These are phyloP conservation scores for Tolypocladium nubicola DNA, from an alignment of 2,329 filamentous ascomycete species.

Conservation along the genomic window DNA sequence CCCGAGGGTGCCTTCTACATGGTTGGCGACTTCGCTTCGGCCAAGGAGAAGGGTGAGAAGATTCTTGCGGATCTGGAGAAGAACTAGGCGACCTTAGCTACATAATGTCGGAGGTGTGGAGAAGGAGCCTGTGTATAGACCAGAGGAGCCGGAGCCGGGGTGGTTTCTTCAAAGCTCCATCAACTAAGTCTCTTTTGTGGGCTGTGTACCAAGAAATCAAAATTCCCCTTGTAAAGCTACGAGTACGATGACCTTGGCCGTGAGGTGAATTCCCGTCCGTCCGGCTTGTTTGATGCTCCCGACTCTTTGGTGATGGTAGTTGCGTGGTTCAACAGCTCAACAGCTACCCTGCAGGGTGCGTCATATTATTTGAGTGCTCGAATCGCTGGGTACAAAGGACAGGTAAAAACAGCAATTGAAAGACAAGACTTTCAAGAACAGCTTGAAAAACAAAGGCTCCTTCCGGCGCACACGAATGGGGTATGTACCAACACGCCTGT, in stretches of 20 bases:
- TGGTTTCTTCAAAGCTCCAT: constrained; percentile 42
- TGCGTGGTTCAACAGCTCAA: not conserved
- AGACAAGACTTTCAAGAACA: no score
- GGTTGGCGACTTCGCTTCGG: constrained; percentile 92
- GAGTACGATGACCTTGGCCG: not conserved
- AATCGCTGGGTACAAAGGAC: not conserved
- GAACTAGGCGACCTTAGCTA: constrained; percentile 32
- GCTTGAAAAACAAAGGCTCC: not conserved
- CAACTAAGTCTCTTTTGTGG: constrained; percentile 44
- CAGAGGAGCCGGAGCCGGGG: constrained; percentile 39
- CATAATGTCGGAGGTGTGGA: constrained; percentile 23
- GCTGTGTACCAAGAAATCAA: constrained; percentile 51
- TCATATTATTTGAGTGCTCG: not conserved
- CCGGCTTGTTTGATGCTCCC: no score
- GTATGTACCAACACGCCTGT: not conserved
- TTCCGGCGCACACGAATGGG: not conserved
- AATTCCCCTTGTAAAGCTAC: constrained; percentile 27
- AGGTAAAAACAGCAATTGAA: not conserved
- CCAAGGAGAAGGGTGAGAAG: constrained; percentile 97
- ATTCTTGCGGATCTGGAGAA: constrained; percentile 90
- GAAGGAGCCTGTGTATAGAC: constrained; percentile 45
- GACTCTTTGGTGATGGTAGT: not conserved
- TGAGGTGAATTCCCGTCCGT: not conserved
- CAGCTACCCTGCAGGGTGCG: not conserved
- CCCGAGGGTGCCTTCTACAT: constrained; percentile 96